phyloP scores from a whole-genome alignment of 78 protist species.

The Monosiga brevicollis region DNA sequence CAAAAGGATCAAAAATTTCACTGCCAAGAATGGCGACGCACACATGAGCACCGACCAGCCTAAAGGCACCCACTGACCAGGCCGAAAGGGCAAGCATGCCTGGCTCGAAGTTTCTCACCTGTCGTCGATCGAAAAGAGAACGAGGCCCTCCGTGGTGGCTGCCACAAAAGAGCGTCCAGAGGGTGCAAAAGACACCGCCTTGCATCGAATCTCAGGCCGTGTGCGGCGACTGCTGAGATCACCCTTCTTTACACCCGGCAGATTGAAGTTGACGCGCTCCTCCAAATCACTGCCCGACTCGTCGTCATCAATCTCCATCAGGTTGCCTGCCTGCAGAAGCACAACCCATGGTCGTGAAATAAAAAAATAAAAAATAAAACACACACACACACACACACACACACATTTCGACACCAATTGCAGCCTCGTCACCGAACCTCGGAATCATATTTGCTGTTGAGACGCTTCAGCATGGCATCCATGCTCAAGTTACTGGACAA shows the following conservation, averaged over 20 bases:
- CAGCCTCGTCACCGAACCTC: conserved; percentile 15
- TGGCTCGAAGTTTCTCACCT: no score
- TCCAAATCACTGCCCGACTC: conserved; percentile 37
- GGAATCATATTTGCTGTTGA: conserved; percentile 22
- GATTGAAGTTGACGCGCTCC: neutral
- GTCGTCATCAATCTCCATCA: conserved; percentile 7
- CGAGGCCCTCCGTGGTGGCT: conserved; percentile 61
- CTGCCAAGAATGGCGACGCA: no score
- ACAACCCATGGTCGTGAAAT: no score
- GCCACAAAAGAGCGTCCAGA: conserved; percentile 72
- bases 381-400: no score
- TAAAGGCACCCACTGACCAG: no score
- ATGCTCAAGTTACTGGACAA: conserved; percentile 23
- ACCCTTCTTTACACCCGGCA: conserved; percentile 60
- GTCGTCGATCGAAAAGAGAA: conserved; percentile 78
- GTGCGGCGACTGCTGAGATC: conserved; percentile 23
- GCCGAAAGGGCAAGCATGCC: no score
- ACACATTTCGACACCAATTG: no score
- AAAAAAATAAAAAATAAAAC: no score
- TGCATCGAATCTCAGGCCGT: conserved; percentile 9
- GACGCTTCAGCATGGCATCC: conserved; percentile 61
- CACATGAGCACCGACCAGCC: no score
- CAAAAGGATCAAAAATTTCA: conserved; percentile 71
- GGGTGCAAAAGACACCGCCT: conserved; percentile 48
- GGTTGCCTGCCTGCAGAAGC: no score